These are phyloP conservation scores for Orbilia quercus DNA, from an alignment of 2,329 filamentous ascomycete genomes.

Conservation along the genomic window DNA sequence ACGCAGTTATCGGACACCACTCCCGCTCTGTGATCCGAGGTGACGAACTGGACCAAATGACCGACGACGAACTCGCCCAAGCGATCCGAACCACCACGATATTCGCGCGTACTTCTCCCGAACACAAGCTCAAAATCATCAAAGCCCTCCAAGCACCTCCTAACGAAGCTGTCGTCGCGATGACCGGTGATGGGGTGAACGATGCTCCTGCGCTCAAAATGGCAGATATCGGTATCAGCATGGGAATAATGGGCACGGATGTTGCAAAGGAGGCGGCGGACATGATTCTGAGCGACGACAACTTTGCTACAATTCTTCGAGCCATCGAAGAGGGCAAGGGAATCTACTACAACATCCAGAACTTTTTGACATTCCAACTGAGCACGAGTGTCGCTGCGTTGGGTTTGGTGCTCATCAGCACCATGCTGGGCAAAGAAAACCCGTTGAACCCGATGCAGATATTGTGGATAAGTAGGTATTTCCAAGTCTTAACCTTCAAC, in stretches of 20 bases:
- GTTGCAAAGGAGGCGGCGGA: conserved; percentile 97
- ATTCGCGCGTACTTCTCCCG: conserved; percentile 94
- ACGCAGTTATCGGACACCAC: conserved; percentile 62
- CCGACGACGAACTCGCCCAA: conserved; percentile 81
- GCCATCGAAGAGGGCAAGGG: conserved; percentile 99
- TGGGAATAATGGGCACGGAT: conserved; percentile 94
- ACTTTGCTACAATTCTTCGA: conserved; percentile 89
- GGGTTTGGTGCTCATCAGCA: conserved; percentile 90
- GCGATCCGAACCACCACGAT: conserved; percentile 91
- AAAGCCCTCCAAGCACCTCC: conserved; percentile 88
- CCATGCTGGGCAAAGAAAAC: conserved; percentile 90
- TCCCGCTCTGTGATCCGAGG: conserved; percentile 81
- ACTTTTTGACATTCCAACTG: conserved; percentile 97
- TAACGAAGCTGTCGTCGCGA: conserved; percentile 83
- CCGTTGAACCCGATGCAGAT: conserved; percentile 99
- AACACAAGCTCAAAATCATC: conserved; percentile 98
- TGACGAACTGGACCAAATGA: conserved; percentile 94
- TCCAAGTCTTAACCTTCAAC: not conserved
- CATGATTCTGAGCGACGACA: conserved; percentile 90
- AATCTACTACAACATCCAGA: conserved; percentile 99
- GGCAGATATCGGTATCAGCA: conserved; percentile 96
- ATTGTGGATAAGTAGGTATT: conserved; percentile 92
- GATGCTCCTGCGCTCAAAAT: conserved; percentile 96
- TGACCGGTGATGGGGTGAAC: conserved; percentile 98
- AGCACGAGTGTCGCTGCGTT: conserved; percentile 95